Base-by-base conservation (phyloP, 805 yeast genomes). In the Teunomyces aglyptinius region DNA sequence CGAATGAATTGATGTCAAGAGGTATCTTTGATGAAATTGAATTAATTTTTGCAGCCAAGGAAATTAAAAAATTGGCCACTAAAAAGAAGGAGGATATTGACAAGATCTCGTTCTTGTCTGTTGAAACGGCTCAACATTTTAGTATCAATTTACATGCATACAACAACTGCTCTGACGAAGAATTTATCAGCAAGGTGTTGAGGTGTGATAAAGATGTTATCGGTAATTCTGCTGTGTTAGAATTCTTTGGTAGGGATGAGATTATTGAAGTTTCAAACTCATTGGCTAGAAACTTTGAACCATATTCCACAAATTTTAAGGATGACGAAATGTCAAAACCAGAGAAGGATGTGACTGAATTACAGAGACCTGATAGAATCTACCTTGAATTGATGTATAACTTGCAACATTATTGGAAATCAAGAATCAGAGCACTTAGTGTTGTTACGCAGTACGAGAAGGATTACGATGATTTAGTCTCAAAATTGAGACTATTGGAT, bases 71-170 rank as follows among this genome's bases (percentile, higher is more conserved):
- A 47, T 71, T 67, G 59, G 77, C 73, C 7, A 68, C 73, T 1
- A 67, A 71, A 49, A 69, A 65, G 54, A 68, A 67, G 44, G 73
- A 65, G 28, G 78, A 73, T 24, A 62, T 67, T 20, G 76, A 77
- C 46, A 76, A 79, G 54, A 57, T 80, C 3, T 59, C 83, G 0
- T 81, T 85, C 54, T 69, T 86, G 53, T 75, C 91, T 0, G 72
- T 90, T 50, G 94, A 86, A 52, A 58, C 84, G 15, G 83, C 88
- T 1, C 94, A 86, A 56, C 91, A 86, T 58, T 85, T 86, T 65
- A 89, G 89, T 34, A 86, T 86, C 55, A 86, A 86, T 57, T 70
- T 86, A 46, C 91, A 86, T 56, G 72, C 78, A 58, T 86, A 79
- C 60, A 77, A 81, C 15, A 64, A 65, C 26, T 58, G 76, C 28